A percentile compares a stretch with the other conserved stretches of the same genome.
phyloP scores from a whole-genome alignment of 345 rosid species.

The Microthlaspi erraticum region DNA sequence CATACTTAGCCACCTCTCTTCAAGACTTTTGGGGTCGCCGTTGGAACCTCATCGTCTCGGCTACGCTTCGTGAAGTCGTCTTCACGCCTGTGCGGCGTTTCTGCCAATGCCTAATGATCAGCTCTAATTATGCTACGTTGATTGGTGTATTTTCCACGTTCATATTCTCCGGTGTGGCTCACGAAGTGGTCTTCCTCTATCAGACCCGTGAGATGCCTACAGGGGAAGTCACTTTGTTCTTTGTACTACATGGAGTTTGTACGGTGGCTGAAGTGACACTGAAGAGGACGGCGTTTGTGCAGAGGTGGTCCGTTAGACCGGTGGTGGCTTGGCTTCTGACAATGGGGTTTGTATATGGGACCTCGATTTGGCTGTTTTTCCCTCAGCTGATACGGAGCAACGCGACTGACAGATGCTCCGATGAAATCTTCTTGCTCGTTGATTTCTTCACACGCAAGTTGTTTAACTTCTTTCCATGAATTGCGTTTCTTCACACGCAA shows the following conservation, averaged over 20 bases:
- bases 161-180: conserved; percentile 7
- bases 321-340: background rate
- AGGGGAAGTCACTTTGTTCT: background rate
- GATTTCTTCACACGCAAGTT: conserved; percentile 7
- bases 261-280: conserved; percentile 4
- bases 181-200: conserved; percentile 14
- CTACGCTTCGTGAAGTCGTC: background rate
- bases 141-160: background rate
- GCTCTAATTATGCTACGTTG: conserved; percentile 4
- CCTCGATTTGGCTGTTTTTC: background rate
- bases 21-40: no score
- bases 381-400: conserved; percentile 1
- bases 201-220: conserved; percentile 7
- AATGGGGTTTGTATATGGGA: background rate
- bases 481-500: no score
- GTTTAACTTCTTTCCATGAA: background rate
- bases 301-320: conserved; percentile 2
- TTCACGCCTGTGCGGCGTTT: conserved; percentile 1
- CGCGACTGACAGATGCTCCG: background rate
- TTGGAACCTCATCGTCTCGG: no score
- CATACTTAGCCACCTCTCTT: no score
- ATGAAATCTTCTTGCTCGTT: background rate
- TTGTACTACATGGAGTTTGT: conserved; percentile 5
- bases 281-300: conserved; percentile 8
- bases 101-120: background rate